Evolutionary conservation across 2,329 filamentous ascomycete genomes (phyloP).

Genomic region (Scopulariopsis brevicaulis): DNA sequence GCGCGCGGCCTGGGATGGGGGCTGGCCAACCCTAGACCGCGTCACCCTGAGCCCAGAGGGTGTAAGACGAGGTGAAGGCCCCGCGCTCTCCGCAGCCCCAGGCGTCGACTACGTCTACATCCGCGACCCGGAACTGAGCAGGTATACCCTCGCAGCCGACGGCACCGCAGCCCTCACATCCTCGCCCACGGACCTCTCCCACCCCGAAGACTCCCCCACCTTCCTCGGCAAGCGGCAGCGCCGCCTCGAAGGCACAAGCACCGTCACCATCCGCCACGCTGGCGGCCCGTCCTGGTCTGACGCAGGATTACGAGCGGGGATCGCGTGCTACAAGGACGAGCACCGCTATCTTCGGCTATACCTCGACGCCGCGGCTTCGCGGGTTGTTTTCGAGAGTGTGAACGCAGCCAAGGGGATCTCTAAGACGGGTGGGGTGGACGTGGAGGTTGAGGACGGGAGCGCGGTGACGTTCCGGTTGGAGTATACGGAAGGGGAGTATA

Average conservation of each 20-base stretch:
- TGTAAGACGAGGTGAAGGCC: not conserved
- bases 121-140: conserved; percentile 6
- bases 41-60: not conserved
- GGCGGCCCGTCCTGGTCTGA: not conserved
- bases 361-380: conserved; percentile 2
- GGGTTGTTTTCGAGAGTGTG: conserved; percentile 7
- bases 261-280: not conserved
- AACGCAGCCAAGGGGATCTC: conserved; percentile 9
- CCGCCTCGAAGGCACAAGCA: not conserved
- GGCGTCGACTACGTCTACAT: conserved; percentile 7
- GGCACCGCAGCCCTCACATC: conserved; percentile 3
- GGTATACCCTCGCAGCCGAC: conserved; percentile 6
- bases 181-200: not conserved
- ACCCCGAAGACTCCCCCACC: conserved; percentile 3
- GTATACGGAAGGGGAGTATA: not conserved
- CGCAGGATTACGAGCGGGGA: conserved; percentile 7
- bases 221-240: conserved; percentile 10
- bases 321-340: conserved; percentile 13
- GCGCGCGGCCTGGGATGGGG: conserved; percentile 14
- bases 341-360: conserved; percentile 8
- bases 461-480: not conserved
- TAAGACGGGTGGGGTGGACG: not conserved
- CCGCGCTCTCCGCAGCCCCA: not conserved
- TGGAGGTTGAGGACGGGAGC: not conserved
- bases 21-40: conserved; percentile 10